Evolutionary conservation across 257 asterid species (phyloP).

Genomic region (Coffea eugenioides): DNA sequence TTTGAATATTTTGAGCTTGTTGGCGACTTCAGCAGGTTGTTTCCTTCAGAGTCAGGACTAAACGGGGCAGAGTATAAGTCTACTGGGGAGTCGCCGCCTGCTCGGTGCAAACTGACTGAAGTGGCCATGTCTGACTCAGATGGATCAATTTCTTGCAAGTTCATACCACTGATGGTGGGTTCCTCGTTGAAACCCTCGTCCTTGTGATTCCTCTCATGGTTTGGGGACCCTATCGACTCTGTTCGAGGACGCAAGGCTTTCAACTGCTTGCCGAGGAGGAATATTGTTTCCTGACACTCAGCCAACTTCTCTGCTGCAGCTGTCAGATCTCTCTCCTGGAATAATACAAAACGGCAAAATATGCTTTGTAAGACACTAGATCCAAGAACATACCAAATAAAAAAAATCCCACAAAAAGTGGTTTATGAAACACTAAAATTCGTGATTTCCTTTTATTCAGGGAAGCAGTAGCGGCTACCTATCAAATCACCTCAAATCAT

Average conservation of each 20-base stretch:
- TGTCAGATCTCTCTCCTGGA: slow-evolving; percentile 77
- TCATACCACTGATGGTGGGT: slow-evolving; percentile 50
- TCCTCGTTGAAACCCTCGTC: slow-evolving; percentile 49
- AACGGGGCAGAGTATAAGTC: slow-evolving; percentile 35
- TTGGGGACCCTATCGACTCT: slow-evolving; percentile 39
- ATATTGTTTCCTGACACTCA: slow-evolving; percentile 90
- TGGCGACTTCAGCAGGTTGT: slow-evolving; percentile 56
- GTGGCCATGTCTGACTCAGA: slow-evolving; percentile 45
- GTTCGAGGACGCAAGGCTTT: slow-evolving; percentile 70
- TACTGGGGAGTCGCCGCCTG: slow-evolving; percentile 60
- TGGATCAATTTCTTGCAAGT: slow-evolving; percentile 46
- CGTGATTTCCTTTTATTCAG: background rate
- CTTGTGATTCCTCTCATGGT: slow-evolving; percentile 35
- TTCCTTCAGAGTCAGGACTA: slow-evolving; percentile 61
- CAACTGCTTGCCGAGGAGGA: slow-evolving; percentile 84
- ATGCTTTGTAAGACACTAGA: background rate
- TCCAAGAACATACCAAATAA: background rate
- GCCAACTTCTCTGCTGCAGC: slow-evolving; percentile 93
- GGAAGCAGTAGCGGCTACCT: background rate
- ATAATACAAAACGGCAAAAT: slow-evolving; percentile 6
- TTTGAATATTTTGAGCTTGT: slow-evolving; percentile 39
- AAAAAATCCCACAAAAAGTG: background rate
- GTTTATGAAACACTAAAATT: background rate
- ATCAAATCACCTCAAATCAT: background rate
- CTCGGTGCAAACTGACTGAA: slow-evolving; percentile 36